phyloP scores from a whole-genome alignment of 2,329 filamentous ascomycete genomes.

The Fusarium hainanense region DNA sequence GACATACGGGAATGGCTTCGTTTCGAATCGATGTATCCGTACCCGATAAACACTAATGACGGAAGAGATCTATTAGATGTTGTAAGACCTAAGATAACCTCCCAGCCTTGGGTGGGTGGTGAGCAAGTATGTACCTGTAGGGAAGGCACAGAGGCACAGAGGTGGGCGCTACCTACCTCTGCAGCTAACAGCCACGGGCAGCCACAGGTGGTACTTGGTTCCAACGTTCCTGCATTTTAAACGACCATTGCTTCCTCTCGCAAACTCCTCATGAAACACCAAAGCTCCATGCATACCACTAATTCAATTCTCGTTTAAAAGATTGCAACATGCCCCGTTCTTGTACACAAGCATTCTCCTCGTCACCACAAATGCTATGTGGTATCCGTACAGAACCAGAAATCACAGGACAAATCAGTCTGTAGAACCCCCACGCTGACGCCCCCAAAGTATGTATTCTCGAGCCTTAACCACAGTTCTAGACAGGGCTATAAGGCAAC shows the following conservation, averaged over 20 bases:
- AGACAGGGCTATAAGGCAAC: neutral
- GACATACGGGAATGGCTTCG: slow-evolving; percentile 11
- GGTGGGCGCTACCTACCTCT: neutral
- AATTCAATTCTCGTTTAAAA: neutral
- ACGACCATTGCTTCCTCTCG: neutral
- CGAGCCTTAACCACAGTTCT: neutral
- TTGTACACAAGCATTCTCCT: neutral
- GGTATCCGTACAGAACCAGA: neutral
- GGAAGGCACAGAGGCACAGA: neutral
- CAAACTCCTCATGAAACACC: neutral
- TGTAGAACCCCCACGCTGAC: slow-evolving; percentile 16
- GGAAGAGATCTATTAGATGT: neutral
- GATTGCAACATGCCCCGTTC: neutral
- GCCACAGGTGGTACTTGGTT: neutral
- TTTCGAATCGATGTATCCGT: neutral
- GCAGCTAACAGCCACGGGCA: neutral
- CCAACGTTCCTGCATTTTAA: slow-evolving; percentile 12
- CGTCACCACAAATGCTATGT: neutral
- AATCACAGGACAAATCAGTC: neutral
- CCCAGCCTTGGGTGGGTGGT: neutral
- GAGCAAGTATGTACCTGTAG: neutral
- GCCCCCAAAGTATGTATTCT: slow-evolving; percentile 12
- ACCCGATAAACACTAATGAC: neutral
- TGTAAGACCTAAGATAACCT: neutral
- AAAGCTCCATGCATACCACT: neutral